A percentile compares a stretch with the other conserved stretches of the same genome.
Evolutionary conservation across 2,329 filamentous ascomycete species (phyloP).

Genomic region (Fusarium sp.): DNA sequence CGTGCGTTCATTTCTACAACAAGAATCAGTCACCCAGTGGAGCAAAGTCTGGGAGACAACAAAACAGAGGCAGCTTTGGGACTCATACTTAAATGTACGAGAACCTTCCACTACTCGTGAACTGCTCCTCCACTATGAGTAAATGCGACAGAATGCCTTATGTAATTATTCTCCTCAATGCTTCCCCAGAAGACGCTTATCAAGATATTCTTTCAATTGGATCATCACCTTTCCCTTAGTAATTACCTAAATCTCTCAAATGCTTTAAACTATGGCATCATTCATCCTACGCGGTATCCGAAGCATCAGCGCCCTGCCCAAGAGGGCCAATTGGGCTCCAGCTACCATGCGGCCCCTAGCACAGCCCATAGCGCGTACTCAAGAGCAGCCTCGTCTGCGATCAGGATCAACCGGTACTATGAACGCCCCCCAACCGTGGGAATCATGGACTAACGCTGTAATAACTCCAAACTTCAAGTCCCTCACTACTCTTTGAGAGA

Average conservation of each 20-base stretch:
- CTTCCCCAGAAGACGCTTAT: too few relatives aligned
- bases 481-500: neutral
- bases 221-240: rapidly evolving
- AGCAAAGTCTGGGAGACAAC: neutral
- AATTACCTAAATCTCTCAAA: neutral
- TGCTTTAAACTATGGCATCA: neutral
- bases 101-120: too few relatives aligned
- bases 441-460: rapidly evolving
- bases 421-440: rapidly evolving
- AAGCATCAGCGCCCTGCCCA: neutral
- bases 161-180: neutral
- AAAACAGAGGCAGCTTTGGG: neutral
- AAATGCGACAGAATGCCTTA: neutral
- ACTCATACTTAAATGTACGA: neutral
- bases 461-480: conserved; percentile 1
- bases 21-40: rapidly evolving
- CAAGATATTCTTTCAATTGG: too few relatives aligned
- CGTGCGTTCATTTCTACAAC: rapidly evolving
- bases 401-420: neutral
- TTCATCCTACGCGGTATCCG: neutral
- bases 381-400: neutral
- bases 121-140: neutral
- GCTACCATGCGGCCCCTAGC: neutral
- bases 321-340: neutral
- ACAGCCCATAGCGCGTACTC: neutral